These are phyloP conservation scores for Coffea humblotiana DNA, from an alignment of 305 asterid species.

Conservation along the genomic window DNA sequence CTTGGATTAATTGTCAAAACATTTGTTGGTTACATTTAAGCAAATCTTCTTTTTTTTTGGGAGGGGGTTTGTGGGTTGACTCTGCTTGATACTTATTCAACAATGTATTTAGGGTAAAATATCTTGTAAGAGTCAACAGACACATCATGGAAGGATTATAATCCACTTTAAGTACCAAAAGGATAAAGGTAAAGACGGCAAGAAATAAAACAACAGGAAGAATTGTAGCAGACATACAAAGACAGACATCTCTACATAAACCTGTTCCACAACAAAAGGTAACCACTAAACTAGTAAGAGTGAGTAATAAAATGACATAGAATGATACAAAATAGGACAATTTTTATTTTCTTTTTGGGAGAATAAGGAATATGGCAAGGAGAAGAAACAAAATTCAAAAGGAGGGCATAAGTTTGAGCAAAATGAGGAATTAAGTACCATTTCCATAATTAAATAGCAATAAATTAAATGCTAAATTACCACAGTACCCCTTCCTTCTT, in stretches of 20 bases:
- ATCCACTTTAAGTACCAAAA: neutral
- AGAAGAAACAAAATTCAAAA: too few species aligned
- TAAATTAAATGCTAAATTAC: too few species aligned
- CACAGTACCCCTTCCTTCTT: too few species aligned
- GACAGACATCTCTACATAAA: conserved; percentile 11
- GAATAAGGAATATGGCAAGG: too few species aligned
- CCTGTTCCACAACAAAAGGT: conserved; percentile 2
- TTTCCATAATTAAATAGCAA: too few species aligned
- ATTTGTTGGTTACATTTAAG: neutral
- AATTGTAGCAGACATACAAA: neutral
- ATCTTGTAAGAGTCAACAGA: neutral
- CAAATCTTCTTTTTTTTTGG: neutral
- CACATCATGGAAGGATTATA: neutral
- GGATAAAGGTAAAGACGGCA: neutral
- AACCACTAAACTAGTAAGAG: neutral
- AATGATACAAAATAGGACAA: neutral
- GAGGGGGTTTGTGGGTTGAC: too few species aligned
- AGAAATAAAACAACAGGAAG: neutral
- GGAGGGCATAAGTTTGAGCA: too few species aligned
- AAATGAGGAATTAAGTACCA: too few species aligned
- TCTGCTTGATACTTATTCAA: too few species aligned
- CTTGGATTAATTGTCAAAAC: neutral
- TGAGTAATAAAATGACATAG: neutral
- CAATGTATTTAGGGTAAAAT: too few species aligned
- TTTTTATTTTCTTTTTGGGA: too few species aligned